Base-by-base conservation (phyloP, 495 filamentous ascomycete species). In the Opeltia flavorubescens region DNA sequence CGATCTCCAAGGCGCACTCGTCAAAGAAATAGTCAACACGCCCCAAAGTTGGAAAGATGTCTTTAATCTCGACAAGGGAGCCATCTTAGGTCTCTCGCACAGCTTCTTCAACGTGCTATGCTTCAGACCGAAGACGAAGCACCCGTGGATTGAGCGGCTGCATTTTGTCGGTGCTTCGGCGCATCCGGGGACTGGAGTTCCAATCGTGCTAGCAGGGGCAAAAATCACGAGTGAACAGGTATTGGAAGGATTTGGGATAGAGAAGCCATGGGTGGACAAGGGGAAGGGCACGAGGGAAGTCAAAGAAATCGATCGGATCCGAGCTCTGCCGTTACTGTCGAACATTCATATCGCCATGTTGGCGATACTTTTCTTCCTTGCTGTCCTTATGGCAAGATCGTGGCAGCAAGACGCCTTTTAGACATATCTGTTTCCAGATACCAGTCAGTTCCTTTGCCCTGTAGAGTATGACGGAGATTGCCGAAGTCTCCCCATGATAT, bases 121-220 rank as follows among this genome's bases (percentile, higher is more conserved):
- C 18, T 85, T 84, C 62, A 61, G 81, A 2, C 81, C 81, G 0
- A 61, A 63, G 40, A 81, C 74, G 4, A 64, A 65, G 48, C 75
- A 77, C 31, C 46, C 61, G 5, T 59, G 49, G 4, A 65, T 82
- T 21, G 46, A 62, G 9, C 59, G 65, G 6, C 54, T 71, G 38
- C 80, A 78, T 51, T 83, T 85, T 58, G 81, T 83, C 1, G 81
- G 81, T 13, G 80, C 80, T 1, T 76, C 69, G 51, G 81, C 80
- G 39, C 80, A 85, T 67, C 81, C 81, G 0, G 81, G 80, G 1
- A 83, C 81, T 0, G 81, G 81, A 0, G 81, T 85, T 40, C 81
- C 81, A 23, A 80, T 84, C 47, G 72, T 74, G 36, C 61, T 85
- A 11, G 77, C 78, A 0, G 80, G 81, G 4, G 68, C 71, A 1